Conservation (phyloP, 2,329 filamentous ascomycete species). For the Dendryphion nanum region DNA sequence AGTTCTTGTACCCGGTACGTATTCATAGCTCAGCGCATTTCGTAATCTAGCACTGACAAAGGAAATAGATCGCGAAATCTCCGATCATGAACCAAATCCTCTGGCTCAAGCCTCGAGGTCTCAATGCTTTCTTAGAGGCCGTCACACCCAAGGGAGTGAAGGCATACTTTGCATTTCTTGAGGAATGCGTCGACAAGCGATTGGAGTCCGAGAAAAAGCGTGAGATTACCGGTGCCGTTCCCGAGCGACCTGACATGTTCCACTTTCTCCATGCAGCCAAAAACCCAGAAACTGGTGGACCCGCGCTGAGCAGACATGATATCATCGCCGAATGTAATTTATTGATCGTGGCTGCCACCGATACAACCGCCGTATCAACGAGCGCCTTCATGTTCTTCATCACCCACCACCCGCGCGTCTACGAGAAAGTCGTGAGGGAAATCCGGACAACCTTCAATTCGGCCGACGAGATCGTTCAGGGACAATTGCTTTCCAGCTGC, state of each 20-base stretch:
- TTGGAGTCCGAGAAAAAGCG: neutral
- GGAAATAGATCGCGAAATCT: conserved; percentile 2
- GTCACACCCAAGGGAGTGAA: conserved; percentile 1
- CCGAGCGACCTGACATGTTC: conserved; percentile 37
- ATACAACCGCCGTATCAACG: conserved; percentile 7
- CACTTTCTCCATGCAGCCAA: conserved; percentile 39
- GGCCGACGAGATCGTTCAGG: neutral
- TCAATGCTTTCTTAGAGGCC: conserved; percentile 7
- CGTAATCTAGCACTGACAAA: neutral
- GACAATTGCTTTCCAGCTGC: conserved; percentile 11
- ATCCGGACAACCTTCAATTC: conserved; percentile 7
- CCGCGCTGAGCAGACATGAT: conserved; percentile 32
- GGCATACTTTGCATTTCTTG: conserved; percentile 4
- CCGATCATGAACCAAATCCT: conserved; percentile 5
- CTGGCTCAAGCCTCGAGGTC: conserved; percentile 10
- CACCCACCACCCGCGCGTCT: conserved; percentile 3
- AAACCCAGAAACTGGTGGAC: conserved; percentile 38
- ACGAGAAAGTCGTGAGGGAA: conserved; percentile 8
- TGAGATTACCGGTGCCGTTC: neutral
- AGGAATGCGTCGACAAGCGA: neutral
- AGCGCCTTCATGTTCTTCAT: conserved; percentile 12
- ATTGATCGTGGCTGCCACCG: conserved; percentile 12
- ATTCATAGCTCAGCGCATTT: neutral
- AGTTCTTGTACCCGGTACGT: conserved; percentile 7
- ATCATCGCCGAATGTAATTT: conserved; percentile 23